Evolutionary conservation across 768 basidiomycete genomes (phyloP), one percentile per base, ranked within the genome.

Genomic region (Mycena alexandri): DNA sequence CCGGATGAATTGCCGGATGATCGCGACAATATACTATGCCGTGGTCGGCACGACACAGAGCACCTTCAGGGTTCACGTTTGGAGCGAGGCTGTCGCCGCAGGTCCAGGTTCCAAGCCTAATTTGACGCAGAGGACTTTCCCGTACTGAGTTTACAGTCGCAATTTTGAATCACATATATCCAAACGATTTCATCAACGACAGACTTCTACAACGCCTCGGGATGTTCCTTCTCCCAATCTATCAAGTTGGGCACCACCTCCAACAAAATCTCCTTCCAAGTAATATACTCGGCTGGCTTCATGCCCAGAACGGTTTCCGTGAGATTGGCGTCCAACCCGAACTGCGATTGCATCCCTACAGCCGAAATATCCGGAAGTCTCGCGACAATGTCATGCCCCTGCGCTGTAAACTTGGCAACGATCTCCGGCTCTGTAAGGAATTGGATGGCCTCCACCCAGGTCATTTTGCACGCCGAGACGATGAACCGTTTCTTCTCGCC

Each of bases 401-500:
- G 54, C 10, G 47, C 54, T 33, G 42, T 29, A 19, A 64, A 64
- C 48, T 43, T 51, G 9, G 55, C 48, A 0, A 57, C 21, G 16
- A 29, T 43, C 19, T 48, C 55, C 46, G 47, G 55, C 48, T 64
- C 38, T 34, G 42, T 29, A 38, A 58, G 48, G 48, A 64, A 64
- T n/a, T 51, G 12, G 42, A 64, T 57, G 8, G 63, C 55, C 6
- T 65, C 56, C 21, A 53, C 63, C 63, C 63, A 65, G 16, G 16
- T 46, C 56, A 59, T 58, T 11, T 13, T 52, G n/a, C 56, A 56
- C 3, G 8, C 10, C 21, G 63, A 46, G 17, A 65, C 12, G 56
- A 65, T 65, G 63, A 65, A 46, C 25, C 63, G 21, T 46, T 53
- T 65, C 56, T 43, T 65, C 63, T 65, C n/a, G n/a, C 42, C 56